These are phyloP conservation scores for Camelina neglecta DNA, from an alignment of 345 rosid species.

Conservation along the genomic window DNA sequence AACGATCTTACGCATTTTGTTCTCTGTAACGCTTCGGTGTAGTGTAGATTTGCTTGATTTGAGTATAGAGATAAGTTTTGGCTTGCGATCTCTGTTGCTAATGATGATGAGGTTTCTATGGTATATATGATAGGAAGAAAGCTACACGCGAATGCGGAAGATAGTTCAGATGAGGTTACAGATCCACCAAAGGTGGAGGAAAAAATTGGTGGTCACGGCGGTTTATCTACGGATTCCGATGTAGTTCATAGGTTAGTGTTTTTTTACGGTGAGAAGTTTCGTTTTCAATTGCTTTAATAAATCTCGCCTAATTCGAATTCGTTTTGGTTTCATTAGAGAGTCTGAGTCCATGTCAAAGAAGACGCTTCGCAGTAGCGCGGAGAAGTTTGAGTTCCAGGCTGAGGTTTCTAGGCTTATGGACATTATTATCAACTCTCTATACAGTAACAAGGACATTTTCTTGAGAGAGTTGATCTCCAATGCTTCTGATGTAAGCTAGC, in stretches of 20 bases:
- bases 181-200: slow-evolving; percentile 98
- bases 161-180: slow-evolving; percentile 54
- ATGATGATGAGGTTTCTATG: slow-evolving; percentile 42
- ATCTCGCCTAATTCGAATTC: slow-evolving; percentile 12
- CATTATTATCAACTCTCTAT: slow-evolving; percentile 93
- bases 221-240: slow-evolving; percentile 94
- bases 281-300: background rate
- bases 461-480: slow-evolving; percentile 95
- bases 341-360: slow-evolving; percentile 91
- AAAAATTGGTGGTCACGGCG: slow-evolving; percentile 86
- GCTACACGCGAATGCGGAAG: slow-evolving; percentile 81
- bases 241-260: slow-evolving; percentile 73
- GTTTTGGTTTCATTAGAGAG: slow-evolving; percentile 58
- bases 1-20: slow-evolving; percentile 24
- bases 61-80: background rate
- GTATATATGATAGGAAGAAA: slow-evolving; percentile 59
- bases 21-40: background rate
- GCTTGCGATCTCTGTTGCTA: slow-evolving; percentile 19
- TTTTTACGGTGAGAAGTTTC: background rate
- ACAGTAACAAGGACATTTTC: slow-evolving; percentile 98
- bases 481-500: slow-evolving; percentile 86
- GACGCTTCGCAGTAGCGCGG: slow-evolving; percentile 79
- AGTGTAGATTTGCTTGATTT: slow-evolving; percentile 1
- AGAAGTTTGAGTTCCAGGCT: slow-evolving; percentile 98
- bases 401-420: slow-evolving; percentile 99